Evolutionary conservation across 805 yeast species (phyloP).

Genomic region (Debaryomyces maramus): DNA sequence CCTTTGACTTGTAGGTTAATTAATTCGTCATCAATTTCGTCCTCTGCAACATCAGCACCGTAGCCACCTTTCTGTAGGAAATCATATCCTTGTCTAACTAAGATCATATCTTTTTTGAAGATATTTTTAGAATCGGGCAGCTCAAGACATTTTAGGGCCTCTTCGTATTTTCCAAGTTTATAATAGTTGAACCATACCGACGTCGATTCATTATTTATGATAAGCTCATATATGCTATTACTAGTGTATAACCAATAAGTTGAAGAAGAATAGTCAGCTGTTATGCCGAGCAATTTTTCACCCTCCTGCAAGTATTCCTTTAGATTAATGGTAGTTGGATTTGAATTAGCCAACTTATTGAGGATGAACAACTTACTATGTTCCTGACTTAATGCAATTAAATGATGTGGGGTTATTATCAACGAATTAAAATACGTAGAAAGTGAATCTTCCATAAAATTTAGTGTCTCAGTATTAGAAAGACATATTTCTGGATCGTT

Average conservation of each 20-base stretch:
- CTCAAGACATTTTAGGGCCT: conserved; percentile 52
- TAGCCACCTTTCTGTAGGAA: conserved; percentile 34
- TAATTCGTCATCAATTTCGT: conserved; percentile 13
- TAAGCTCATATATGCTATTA: conserved; percentile 65
- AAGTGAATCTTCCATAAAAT: conserved; percentile 7
- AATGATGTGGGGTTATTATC: conserved; percentile 31
- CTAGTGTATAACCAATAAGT: conserved; percentile 80
- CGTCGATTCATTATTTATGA: conserved; percentile 64
- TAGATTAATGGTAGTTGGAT: conserved; percentile 3
- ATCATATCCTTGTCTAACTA: conserved; percentile 40
- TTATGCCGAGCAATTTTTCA: conserved; percentile 24
- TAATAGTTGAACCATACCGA: conserved; percentile 67
- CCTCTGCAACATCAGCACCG: conserved; percentile 23
- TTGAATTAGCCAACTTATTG: conserved; percentile 28
- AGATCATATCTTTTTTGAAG: conserved; percentile 29
- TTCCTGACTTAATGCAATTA: conserved; percentile 19
- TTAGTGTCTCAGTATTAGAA: conserved; percentile 16
- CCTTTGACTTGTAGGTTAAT: conserved; percentile 41
- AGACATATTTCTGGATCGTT: conserved; percentile 32
- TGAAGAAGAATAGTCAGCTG: conserved; percentile 28
- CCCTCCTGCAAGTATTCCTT: conserved; percentile 5
- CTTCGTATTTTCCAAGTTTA: conserved; percentile 52
- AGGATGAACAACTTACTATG: conserved; percentile 21
- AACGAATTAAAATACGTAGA: conserved; percentile 11
- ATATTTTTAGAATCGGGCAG: conserved; percentile 12